Evolutionary conservation across 2,329 filamentous ascomycete species (phyloP), one percentile per base, ranked within the genome.

Genomic region (Fusarium oxysporum): DNA sequence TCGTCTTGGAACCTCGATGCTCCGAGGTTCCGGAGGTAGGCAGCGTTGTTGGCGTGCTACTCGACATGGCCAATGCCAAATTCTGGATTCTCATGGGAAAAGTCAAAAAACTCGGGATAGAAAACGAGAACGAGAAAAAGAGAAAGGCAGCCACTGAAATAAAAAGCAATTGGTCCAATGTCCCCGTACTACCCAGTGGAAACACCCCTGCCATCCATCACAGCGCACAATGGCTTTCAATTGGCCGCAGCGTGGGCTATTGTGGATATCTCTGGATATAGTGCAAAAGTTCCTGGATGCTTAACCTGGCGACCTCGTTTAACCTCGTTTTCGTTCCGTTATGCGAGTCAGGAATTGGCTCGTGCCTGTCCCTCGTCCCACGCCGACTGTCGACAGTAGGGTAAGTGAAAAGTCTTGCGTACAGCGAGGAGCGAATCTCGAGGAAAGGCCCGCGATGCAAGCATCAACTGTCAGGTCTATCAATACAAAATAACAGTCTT

Each of bases 151-250:
- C 14, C 4, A 32, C 51, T 54, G 35, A 16, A 12, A 38, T 38
- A 40, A 54, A 32, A 40, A 16, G 13, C 25, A 25, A 25, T 25
- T 25, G 25, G 23, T 13, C 11, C 12, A 10, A 6, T 21, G 5
- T 8, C 23, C 8, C 4, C 11, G 4, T 16, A 12, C 32, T 3
- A 14, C 32, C 5, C 16, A 8, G n/a, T 13, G 45, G 13, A 33
- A 33, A 23, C 30, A 33, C 30, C 9, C 30, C 5, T 37, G 8
- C 1, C 0, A 5, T 51, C 48, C 48, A 10, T 37, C 32, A 7
- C 6, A 28, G 8, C 1, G 1, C 4, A 3, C 1, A 4, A 25
- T 21, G 0, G 8, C 16, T 16, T 28, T 8, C 6, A 19, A 38
- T 53, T 53, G 32, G 48, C 6, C 13, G 1, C 16, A 37, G 16